phyloP scores from a whole-genome alignment of 805 yeast genomes.

The Ogataea trehalophila region DNA sequence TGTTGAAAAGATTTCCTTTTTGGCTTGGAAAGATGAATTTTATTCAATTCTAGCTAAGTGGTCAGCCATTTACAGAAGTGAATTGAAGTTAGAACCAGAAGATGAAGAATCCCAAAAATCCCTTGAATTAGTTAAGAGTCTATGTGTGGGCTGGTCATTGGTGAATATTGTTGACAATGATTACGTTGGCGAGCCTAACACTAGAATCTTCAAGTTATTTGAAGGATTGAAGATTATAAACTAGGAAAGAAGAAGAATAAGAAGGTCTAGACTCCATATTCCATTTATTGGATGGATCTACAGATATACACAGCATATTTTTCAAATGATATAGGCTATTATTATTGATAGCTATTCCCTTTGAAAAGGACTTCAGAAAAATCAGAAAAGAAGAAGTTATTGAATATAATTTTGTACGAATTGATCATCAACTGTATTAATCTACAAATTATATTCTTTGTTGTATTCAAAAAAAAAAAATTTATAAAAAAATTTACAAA shows the following conservation, averaged over 20 bases:
- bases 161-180: conserved; percentile 91
- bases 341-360: background rate
- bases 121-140: conserved; percentile 37
- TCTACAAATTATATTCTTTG: background rate
- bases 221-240: conserved; percentile 21
- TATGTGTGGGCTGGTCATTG: conserved; percentile 61
- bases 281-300: background rate
- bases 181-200: conserved; percentile 45
- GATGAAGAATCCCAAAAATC: conserved; percentile 21
- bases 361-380: background rate
- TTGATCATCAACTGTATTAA: conserved; percentile 5
- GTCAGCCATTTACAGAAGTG: conserved; percentile 38
- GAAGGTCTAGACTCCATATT: background rate
- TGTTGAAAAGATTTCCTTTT: conserved; percentile 84
- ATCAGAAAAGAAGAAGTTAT: background rate
- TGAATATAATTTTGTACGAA: background rate
- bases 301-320: conserved; percentile 1
- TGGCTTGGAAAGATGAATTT: conserved; percentile 98
- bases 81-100: conserved; percentile 13
- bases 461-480: conserved; percentile 1
- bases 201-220: conserved; percentile 53
- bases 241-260: background rate
- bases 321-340: background rate
- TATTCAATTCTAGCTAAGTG: conserved; percentile 80
- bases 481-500: background rate